These are phyloP conservation scores for Fusarium decemcellulare DNA, from an alignment of 2,329 filamentous ascomycete genomes.

Conservation along the genomic window DNA sequence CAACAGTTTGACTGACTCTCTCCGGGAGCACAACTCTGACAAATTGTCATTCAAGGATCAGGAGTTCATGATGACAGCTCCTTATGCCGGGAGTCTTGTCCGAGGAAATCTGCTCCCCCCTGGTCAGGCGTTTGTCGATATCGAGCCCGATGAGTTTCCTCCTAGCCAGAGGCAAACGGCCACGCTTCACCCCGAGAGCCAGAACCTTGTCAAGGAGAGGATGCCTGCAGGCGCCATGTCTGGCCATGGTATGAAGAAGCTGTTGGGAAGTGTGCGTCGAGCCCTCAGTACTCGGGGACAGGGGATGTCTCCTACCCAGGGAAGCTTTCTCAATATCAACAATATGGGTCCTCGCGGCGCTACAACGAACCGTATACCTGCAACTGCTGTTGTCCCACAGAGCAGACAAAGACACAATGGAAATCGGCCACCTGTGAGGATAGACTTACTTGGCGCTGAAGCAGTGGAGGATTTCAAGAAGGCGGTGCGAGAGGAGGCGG, in stretches of 20 bases:
- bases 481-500: conserved; percentile 77
- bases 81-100: conserved; percentile 87
- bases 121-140: conserved; percentile 83
- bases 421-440: conserved; percentile 71
- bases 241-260: conserved; percentile 84
- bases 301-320: conserved; percentile 59
- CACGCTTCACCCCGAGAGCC: conserved; percentile 59
- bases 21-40: conserved; percentile 76
- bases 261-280: conserved; percentile 88
- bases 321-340: conserved; percentile 62
- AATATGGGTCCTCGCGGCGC: conserved; percentile 66
- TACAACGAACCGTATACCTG: conserved; percentile 71
- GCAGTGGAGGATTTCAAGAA: conserved; percentile 84
- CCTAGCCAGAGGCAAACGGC: conserved; percentile 68
- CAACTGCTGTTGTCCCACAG: conserved; percentile 73
- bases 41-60: conserved; percentile 67
- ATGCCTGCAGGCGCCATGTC: conserved; percentile 73
- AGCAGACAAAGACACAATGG: conserved; percentile 60
- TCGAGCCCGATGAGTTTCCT: conserved; percentile 66
- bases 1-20: conserved; percentile 88
- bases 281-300: conserved; percentile 77
- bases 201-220: conserved; percentile 59
- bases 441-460: conserved; percentile 86
- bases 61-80: conserved; percentile 72
- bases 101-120: conserved; percentile 89